Evolutionary conservation across 306 rosid species (phyloP), one percentile per base, ranked within the genome.

Genomic region (Mucuna pruriens): DNA sequence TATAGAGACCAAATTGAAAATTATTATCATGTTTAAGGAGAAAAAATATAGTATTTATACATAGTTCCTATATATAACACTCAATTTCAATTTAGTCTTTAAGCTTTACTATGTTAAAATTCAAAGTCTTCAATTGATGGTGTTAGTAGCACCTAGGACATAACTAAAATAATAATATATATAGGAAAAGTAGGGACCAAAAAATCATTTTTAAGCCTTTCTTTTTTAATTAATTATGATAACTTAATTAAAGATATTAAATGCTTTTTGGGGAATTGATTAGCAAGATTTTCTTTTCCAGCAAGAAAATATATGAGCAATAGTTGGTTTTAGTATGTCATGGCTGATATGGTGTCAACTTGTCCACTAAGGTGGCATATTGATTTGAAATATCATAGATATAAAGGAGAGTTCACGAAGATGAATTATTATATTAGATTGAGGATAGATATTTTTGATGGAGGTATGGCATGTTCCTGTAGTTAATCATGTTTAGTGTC

Each of bases 331-430:
- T 81, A 9, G 20, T 13, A 38, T 63, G 46, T 26, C 44, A 25
- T 69, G 73, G 61, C 52, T 49, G 52, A 31, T 51, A 63, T 42
- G 25, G 38, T 33, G 29, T 44, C 40, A 40, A 70, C 25, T 3
- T 54, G 55, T 55, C 38, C 20, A 20, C 60, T 48, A 17, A 52
- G 78, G 70, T 79, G 63, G 40, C 54, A 26, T 7, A 38, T 42
- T 79, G 77, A 68, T 67, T 63, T 63, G 31, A 68, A 65, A 31
- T 48, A 62, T 71, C 49, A 49, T 40, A 26, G 26, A 49, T 42
- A 9, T 34, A 23, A 33, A 42, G 40, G 73, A 76, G 16, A 20
- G 2, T 66, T 29, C 9, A 9, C 1, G 13, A 36, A 15, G 42
- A 60, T 38, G 16, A 48, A 49, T 83, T 38, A 16, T 39, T 51